These are phyloP conservation scores for Phoma sp. DNA, from an alignment of 2,329 filamentous ascomycete species.

Conservation along the genomic window DNA sequence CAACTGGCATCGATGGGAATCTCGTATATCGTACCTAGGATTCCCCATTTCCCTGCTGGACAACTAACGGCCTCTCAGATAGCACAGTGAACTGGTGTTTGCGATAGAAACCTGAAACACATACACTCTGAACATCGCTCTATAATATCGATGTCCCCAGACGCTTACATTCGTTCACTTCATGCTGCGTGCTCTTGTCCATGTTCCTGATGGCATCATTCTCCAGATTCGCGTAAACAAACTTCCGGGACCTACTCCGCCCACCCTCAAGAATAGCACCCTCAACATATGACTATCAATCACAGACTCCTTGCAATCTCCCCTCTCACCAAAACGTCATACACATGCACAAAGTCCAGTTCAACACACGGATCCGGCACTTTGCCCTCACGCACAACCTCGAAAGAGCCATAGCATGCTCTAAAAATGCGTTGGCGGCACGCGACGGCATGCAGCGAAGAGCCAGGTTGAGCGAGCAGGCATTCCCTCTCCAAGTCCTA, in stretches of 20 bases:
- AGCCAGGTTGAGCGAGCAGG: not conserved
- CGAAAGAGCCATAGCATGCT: not conserved
- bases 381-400: not conserved
- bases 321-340: not conserved
- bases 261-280: not conserved
- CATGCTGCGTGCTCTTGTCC: no score
- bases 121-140: no score
- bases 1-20: not conserved
- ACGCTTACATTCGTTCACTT: no score
- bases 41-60: not conserved
- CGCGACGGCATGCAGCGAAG: no score
- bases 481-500: not conserved
- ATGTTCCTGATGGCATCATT: no score
- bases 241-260: conserved; percentile 15
- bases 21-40: not conserved
- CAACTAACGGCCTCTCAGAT: not conserved
- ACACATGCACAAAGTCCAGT: not conserved
- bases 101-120: conserved; percentile 2
- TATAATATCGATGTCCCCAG: no score
- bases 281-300: conserved; percentile 1
- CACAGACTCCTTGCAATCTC: conserved; percentile 9
- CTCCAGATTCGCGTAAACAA: conserved; percentile 3
- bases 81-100: conserved; percentile 5
- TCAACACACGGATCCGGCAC: not conserved
- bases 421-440: no score